A percentile compares a stretch with the other conserved stretches of the same genome.
phyloP scores from a whole-genome alignment of 495 filamentous ascomycete genomes.

The Choiromyces venosus region DNA sequence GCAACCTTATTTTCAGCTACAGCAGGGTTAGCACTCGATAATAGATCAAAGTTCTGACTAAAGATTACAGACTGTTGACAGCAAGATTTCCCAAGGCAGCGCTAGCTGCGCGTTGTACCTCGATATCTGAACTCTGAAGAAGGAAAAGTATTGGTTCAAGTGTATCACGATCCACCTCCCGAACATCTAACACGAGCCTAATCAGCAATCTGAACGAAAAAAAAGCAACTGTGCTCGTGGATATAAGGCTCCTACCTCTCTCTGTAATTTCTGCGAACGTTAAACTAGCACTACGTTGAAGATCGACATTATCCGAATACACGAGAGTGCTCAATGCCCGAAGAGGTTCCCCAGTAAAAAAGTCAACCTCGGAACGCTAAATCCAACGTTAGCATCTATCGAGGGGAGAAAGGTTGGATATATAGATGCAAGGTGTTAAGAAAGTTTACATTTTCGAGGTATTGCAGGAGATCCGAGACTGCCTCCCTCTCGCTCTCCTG shows the following conservation, averaged over 20 bases:
- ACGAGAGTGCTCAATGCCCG: constrained; percentile 90
- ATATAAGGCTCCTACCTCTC: constrained; percentile 60
- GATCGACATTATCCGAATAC: constrained; percentile 96
- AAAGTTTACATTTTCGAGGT: constrained; percentile 81
- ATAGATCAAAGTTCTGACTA: neutral
- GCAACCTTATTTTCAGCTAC: constrained; percentile 96
- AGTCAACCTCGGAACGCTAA: constrained; percentile 90
- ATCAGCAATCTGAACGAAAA: constrained; percentile 7
- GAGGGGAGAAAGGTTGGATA: constrained; percentile 14
- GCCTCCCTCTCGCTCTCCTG: constrained; percentile 96
- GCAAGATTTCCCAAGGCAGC: constrained; percentile 93
- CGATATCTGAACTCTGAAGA: constrained; percentile 88
- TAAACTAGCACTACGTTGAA: constrained; percentile 93
- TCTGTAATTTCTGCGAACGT: constrained; percentile 99
- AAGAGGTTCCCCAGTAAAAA: constrained; percentile 96
- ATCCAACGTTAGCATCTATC: constrained; percentile 32
- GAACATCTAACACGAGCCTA: constrained; percentile 63
- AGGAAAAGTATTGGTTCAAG: constrained; percentile 93
- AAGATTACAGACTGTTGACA: constrained; percentile 71
- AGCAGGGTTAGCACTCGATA: constrained; percentile 10
- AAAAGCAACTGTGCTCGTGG: neutral
- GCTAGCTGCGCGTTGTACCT: constrained; percentile 94
- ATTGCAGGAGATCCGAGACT: constrained; percentile 88
- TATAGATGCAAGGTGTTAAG: constrained; percentile 11
- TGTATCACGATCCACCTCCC: constrained; percentile 89